Evolutionary conservation across 1,139 yeast species (phyloP), one percentile per base, ranked within the genome.

Genomic region (Hyphopichia khmerensis): DNA sequence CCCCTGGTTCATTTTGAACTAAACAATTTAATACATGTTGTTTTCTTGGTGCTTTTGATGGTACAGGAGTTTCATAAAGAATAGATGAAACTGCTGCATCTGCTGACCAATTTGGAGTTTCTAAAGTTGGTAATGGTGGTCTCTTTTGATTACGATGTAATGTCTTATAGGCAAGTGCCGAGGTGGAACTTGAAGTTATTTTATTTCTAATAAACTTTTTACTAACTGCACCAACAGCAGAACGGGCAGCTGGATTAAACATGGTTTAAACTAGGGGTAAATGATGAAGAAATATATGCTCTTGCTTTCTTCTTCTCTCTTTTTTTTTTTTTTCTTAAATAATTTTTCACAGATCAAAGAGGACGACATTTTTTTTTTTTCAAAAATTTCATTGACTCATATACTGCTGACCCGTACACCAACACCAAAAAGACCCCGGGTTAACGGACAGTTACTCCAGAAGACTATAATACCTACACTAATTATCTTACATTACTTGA

Each of bases 1-100:
- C 99, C 74, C 99, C 99, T 4, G 99, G 99, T 69, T 93, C 99
- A 67, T 93, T 91, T 68, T 93, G 99, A 31, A 93, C 99, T 63
- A 93, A 77, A 71, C 99, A 93, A 77, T 93, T 95, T 64, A 93
- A 76, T 37, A 93, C 95, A 58, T 93, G 98, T 59, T 87, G 89
- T 50, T 84, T 84, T 53, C 78, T 74, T 33, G 90, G 88, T 3
- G 81, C 79, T 43, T 67, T 76, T 6, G 87, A 77, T 16, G 87
- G 85, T 21, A 82, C 69, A 45, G 99, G 99, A 5, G 96, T 89
- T 65, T 93, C 98, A 67, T 91, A 93, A 52, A 93, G 74, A 52
- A 93, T 93, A 15, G 97, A 89, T 10, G 96, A 87, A 40, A 93
- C 96, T 9, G 98, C 99, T 34, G 96, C 88, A 54, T 88, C 88